These are phyloP conservation scores for Ogataea nitratoaversa DNA, from an alignment of 805 yeast species.

Conservation along the genomic window DNA sequence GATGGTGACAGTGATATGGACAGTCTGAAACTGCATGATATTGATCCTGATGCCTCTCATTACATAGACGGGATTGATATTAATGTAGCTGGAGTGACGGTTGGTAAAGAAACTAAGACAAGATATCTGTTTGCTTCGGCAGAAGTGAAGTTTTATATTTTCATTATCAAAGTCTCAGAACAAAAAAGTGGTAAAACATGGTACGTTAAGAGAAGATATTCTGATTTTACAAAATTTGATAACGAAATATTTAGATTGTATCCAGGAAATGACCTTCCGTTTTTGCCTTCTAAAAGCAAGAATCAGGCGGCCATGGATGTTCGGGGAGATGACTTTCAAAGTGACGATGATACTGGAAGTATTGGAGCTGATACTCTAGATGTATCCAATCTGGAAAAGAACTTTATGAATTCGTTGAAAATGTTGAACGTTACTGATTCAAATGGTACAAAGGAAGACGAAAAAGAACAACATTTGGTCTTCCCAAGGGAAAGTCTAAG, in stretches of 20 bases:
- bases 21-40: constrained; percentile 27
- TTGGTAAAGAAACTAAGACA: constrained; percentile 24
- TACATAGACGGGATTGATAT: constrained; percentile 55
- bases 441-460: constrained; percentile 7
- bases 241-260: constrained; percentile 46
- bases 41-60: constrained; percentile 35
- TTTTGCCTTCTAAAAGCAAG: constrained; percentile 30
- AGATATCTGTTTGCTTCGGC: constrained; percentile 19
- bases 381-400: constrained; percentile 19
- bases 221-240: constrained; percentile 62
- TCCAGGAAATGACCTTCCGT: constrained; percentile 62
- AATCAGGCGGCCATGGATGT: constrained; percentile 17
- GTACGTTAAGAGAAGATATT: constrained; percentile 59
- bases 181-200: constrained; percentile 32
- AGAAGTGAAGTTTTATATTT: constrained; percentile 34
- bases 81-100: constrained; percentile 65
- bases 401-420: constrained; percentile 16
- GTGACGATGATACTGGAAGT: constrained; percentile 3
- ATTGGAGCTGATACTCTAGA: constrained; percentile 10
- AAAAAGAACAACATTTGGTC: constrained; percentile 14
- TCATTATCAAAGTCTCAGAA: constrained; percentile 44
- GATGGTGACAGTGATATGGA: constrained; percentile 8
- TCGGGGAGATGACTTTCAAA: constrained; percentile 10
- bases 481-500: constrained; percentile 74
- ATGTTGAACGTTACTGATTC: constrained; percentile 1